Conservation (phyloP, 2,329 filamentous ascomycete genomes). For the Thelonectria olida region DNA sequence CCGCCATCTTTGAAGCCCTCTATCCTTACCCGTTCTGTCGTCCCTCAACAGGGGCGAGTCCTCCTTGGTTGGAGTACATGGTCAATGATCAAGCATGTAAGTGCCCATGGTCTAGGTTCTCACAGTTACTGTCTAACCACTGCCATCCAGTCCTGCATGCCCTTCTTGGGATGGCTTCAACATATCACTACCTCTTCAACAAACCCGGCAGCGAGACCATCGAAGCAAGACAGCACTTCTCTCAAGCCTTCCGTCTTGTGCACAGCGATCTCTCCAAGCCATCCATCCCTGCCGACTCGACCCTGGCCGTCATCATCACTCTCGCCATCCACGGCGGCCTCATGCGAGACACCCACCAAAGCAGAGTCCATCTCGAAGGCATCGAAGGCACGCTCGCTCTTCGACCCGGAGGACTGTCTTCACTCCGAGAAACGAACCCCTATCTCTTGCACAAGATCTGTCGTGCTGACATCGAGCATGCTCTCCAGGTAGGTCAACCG, state of each 20-base stretch:
- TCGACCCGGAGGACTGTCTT: constrained; percentile 8
- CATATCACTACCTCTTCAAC: constrained; percentile 27
- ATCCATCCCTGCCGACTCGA: constrained; percentile 20
- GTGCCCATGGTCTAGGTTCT: too few relatives aligned
- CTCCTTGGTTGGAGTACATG: constrained; percentile 33
- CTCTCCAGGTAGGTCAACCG: constrained; percentile 7
- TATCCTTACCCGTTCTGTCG: constrained; percentile 33
- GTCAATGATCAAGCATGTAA: constrained; percentile 31
- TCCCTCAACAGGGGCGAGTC: constrained; percentile 8
- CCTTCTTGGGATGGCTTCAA: constrained; percentile 32
- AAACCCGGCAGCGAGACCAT: constrained; percentile 28
- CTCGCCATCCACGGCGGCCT: constrained; percentile 33
- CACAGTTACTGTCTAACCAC: not conserved
- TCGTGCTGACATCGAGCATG: constrained; percentile 22
- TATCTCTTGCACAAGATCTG: constrained; percentile 29
- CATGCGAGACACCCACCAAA: constrained; percentile 5
- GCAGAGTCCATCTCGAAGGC: constrained; percentile 25
- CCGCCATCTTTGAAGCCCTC: constrained; percentile 22
- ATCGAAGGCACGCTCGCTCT: constrained; percentile 14
- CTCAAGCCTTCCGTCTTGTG: constrained; percentile 29
- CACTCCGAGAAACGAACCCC: constrained; percentile 18
- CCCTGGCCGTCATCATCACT: constrained; percentile 29
- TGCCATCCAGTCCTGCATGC: constrained; percentile 28
- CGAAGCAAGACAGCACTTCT: constrained; percentile 33
- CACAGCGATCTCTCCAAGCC: constrained; percentile 20